Percentiles rank a stretch among this genome's conserved stretches.
phyloP scores from a whole-genome alignment of 805 yeast genomes.

The Huiozyma sinensis region DNA sequence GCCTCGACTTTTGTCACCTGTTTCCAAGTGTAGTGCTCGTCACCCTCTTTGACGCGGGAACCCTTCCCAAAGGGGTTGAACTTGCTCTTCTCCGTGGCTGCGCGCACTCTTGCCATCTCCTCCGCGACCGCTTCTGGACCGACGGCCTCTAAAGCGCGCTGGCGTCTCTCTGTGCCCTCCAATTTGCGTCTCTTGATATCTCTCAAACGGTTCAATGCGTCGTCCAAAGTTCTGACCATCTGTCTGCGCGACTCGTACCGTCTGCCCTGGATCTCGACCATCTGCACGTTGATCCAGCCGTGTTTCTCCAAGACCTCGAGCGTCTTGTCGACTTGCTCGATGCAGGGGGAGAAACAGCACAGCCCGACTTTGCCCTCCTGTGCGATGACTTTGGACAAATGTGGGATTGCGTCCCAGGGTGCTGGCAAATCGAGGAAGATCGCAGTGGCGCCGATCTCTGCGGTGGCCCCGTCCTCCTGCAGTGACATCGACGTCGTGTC shows the following conservation, averaged over 20 bases:
- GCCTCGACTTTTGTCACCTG: slow-evolving; percentile 75
- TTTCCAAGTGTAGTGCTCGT: slow-evolving; percentile 65
- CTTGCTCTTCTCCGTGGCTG: slow-evolving; percentile 35
- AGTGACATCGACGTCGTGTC: slow-evolving; percentile 19
- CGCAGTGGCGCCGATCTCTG: slow-evolving; percentile 43
- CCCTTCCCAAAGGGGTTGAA: slow-evolving; percentile 95
- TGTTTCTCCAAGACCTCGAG: slow-evolving; percentile 58
- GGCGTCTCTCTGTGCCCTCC: slow-evolving; percentile 51
- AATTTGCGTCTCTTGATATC: slow-evolving; percentile 67
- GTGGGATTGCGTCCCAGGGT: slow-evolving; percentile 92
- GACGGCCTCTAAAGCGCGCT: slow-evolving; percentile 13
- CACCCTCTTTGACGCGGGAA: slow-evolving; percentile 77
- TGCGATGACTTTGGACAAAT: slow-evolving; percentile 49
- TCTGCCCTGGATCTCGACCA: slow-evolving; percentile 81
- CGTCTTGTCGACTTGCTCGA: slow-evolving; percentile 90
- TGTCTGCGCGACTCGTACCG: slow-evolving; percentile 85
- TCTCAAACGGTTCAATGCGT: slow-evolving; percentile 66
- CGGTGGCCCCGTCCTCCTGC: slow-evolving; percentile 20
- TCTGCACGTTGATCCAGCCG: slow-evolving; percentile 82
- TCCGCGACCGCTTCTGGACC: slow-evolving; percentile 19
- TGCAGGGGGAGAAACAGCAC: slow-evolving; percentile 96
- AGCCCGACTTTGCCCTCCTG: slow-evolving; percentile 46
- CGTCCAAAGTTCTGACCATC: slow-evolving; percentile 73
- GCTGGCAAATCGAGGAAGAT: slow-evolving; percentile 89
- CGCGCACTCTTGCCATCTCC: slow-evolving; percentile 8